phyloP scores from a whole-genome alignment of 352 stramenopile genomes.

The Vaucheria bursata region DNA sequence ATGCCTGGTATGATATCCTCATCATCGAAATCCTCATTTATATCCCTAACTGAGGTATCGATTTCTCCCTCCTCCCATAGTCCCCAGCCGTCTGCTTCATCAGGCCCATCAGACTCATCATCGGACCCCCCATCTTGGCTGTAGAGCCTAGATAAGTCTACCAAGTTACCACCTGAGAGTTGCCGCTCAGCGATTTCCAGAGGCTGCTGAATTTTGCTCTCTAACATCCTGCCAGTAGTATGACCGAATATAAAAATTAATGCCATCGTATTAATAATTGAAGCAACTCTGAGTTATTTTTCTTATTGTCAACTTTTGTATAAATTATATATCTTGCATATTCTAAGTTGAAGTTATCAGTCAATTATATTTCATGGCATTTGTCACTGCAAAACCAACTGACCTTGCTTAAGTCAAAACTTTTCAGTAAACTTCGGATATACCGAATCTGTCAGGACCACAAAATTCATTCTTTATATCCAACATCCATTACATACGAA shows the following conservation, averaged over 20 bases:
- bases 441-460: too few species aligned
- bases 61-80: slow-evolving; percentile 22
- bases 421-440: too few species aligned
- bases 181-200: slow-evolving; percentile 9
- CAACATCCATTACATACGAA: too few species aligned
- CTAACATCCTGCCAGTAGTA: neutral
- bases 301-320: too few species aligned
- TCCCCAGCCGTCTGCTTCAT: slow-evolving; percentile 28
- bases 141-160: slow-evolving; percentile 27
- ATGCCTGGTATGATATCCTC: slow-evolving; percentile 26
- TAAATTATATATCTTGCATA: too few species aligned
- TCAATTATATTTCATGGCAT: too few species aligned
- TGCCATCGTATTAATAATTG: neutral
- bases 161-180: slow-evolving; percentile 12
- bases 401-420: too few species aligned
- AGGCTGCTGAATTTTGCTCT: neutral
- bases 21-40: too few species aligned
- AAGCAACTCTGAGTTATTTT: too few species aligned
- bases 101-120: neutral
- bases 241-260: neutral
- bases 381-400: too few species aligned
- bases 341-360: too few species aligned
- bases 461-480: too few species aligned
- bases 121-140: neutral
- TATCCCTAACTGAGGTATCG: slow-evolving; percentile 4